These are phyloP conservation scores for Eurotiales sp. DNA, from an alignment of 2,329 filamentous ascomycete species.

Conservation along the genomic window DNA sequence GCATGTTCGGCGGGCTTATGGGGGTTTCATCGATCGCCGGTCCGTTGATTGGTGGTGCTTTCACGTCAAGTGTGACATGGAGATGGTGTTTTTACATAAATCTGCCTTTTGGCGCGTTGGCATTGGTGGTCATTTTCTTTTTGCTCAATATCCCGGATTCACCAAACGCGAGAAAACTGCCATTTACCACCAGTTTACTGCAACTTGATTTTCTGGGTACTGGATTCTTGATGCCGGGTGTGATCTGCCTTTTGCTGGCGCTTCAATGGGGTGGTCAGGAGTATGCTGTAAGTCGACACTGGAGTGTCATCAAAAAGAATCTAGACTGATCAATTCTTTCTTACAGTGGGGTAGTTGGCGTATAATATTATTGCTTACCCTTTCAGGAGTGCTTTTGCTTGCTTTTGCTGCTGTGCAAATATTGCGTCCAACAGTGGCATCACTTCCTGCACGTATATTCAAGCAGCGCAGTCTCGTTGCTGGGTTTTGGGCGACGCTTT, in stretches of 20 bases:
- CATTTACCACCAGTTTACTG: background rate
- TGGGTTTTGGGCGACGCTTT: background rate
- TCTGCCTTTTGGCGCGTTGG: conserved; percentile 25
- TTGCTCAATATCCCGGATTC: background rate
- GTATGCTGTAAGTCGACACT: background rate
- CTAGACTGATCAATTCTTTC: background rate
- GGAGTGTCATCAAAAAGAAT: too few relatives aligned
- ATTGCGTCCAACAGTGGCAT: background rate
- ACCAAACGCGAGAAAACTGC: background rate
- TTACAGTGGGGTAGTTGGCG: background rate
- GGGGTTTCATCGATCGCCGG: conserved; percentile 57
- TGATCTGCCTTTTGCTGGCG: background rate
- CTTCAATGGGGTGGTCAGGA: background rate
- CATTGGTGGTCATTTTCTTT: background rate
- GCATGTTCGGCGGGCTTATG: conserved; percentile 61
- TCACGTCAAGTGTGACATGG: conserved; percentile 58
- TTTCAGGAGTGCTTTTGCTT: background rate
- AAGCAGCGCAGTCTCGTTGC: background rate
- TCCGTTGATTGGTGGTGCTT: conserved; percentile 57
- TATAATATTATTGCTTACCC: background rate
- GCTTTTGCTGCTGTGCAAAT: background rate
- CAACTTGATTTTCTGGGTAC: background rate
- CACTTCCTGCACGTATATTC: background rate
- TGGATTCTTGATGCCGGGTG: background rate
- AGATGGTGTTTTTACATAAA: conserved; percentile 62